A percentile compares a stretch with the other conserved stretches of the same genome.
Evolutionary conservation across 140 eudicot species (phyloP).

Genomic region (Stevia rebaudiana): DNA sequence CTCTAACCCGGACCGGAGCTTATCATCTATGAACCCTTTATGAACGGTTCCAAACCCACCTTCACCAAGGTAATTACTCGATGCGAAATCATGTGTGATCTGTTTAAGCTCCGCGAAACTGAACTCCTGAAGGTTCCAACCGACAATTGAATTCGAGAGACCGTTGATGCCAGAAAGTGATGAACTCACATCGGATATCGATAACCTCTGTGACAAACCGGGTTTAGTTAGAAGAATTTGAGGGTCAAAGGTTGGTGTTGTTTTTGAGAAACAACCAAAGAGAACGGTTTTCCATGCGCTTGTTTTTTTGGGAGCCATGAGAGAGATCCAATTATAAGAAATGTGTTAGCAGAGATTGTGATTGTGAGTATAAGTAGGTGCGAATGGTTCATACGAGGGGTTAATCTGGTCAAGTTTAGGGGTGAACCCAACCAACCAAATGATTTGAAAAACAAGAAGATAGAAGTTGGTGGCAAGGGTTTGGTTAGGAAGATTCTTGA

Average conservation of each 20-base stretch:
- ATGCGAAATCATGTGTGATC: slow-evolving; percentile 61
- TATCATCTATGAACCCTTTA: slow-evolving; percentile 79
- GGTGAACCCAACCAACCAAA: slow-evolving; percentile 24
- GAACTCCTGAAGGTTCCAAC: slow-evolving; percentile 67
- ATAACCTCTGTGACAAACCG: slow-evolving; percentile 40
- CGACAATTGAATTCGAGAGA: slow-evolving; percentile 53
- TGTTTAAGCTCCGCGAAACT: slow-evolving; percentile 46
- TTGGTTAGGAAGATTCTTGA: slow-evolving; percentile 30
- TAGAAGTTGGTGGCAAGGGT: slow-evolving; percentile 34
- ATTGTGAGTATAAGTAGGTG: slow-evolving; percentile 33
- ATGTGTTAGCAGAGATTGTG: slow-evolving; percentile 13
- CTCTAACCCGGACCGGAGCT: slow-evolving; percentile 56
- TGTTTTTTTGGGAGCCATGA: slow-evolving; percentile 36
- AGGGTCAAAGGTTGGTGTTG: slow-evolving; percentile 13
- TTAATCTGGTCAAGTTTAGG: slow-evolving; percentile 27
- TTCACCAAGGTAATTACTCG: slow-evolving; percentile 64
- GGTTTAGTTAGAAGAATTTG: slow-evolving; percentile 24
- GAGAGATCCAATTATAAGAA: neutral
- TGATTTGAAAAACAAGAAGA: slow-evolving; percentile 27
- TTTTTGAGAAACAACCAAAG: slow-evolving; percentile 27
- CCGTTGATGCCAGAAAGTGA: slow-evolving; percentile 40
- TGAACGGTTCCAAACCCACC: slow-evolving; percentile 95
- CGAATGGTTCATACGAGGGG: slow-evolving; percentile 9
- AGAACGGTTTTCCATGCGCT: slow-evolving; percentile 31
- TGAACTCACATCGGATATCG: slow-evolving; percentile 50